These are phyloP conservation scores for Talaromyces amestolkiae DNA, from an alignment of 2,329 filamentous ascomycete species.

Conservation along the genomic window DNA sequence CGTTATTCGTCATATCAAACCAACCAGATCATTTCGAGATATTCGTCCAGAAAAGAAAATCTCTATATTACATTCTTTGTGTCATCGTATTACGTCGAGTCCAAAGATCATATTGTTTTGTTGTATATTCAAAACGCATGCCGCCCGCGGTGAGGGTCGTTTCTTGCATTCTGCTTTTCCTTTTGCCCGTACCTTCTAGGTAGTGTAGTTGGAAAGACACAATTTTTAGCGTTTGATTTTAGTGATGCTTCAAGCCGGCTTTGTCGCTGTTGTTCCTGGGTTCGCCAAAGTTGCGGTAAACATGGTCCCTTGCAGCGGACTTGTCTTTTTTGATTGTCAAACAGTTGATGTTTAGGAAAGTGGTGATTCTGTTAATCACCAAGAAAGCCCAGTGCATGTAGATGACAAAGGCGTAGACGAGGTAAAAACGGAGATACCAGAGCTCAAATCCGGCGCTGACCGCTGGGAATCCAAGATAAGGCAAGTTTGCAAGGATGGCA, in stretches of 20 bases:
- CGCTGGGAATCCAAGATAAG: constrained; percentile 67
- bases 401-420: constrained; percentile 76
- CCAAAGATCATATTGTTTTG: not conserved
- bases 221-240: not conserved
- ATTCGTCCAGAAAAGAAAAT: not conserved
- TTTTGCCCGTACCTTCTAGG: not conserved
- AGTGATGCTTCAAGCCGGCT: constrained; percentile 18
- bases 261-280: constrained; percentile 19
- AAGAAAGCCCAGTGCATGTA: constrained; percentile 93
- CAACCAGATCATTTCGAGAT: not conserved
- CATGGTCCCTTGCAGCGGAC: constrained; percentile 33
- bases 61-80: constrained; percentile 5
- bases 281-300: constrained; percentile 37
- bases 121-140: not conserved
- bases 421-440: constrained; percentile 79
- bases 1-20: not conserved
- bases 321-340: constrained; percentile 67
- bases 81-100: not conserved
- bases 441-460: constrained; percentile 68
- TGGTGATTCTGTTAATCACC: constrained; percentile 87
- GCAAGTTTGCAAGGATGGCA: constrained; percentile 78
- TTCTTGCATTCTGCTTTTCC: not conserved
- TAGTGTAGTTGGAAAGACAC: not conserved
- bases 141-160: not conserved
- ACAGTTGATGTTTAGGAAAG: constrained; percentile 89